Conservation (phyloP, 2,329 filamentous ascomycete genomes). For the Phialophora verrucosa region DNA sequence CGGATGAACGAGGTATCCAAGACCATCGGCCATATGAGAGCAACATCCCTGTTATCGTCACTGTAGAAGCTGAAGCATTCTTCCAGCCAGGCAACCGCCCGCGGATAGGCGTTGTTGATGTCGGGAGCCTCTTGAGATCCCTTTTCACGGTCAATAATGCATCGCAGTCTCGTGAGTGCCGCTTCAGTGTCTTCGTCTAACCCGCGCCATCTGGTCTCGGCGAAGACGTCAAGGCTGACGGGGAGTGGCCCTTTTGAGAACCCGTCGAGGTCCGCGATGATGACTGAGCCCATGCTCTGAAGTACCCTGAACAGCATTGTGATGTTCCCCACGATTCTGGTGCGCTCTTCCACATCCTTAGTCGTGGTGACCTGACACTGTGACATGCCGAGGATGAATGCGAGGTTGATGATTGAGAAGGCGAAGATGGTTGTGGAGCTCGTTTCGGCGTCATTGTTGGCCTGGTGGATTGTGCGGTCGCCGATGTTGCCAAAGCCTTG, state of each 20-base stretch:
- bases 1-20: background rate
- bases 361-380: background rate
- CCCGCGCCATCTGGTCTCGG: background rate
- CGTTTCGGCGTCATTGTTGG: background rate
- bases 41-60: conserved; percentile 4
- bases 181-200: background rate
- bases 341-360: background rate
- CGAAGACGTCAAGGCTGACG: background rate
- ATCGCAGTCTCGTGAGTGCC: background rate
- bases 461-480: background rate
- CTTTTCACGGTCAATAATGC: background rate
- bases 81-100: background rate
- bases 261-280: background rate
- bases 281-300: background rate
- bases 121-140: background rate
- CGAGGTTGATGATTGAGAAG: conserved; percentile 3
- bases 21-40: background rate
- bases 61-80: conserved; percentile 3
- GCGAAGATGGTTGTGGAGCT: background rate
- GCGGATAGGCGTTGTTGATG: background rate
- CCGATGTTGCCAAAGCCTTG: background rate
- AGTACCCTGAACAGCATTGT: conserved; percentile 3
- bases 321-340: background rate
- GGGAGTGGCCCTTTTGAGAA: background rate
- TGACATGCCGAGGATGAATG: conserved; percentile 2